Percentiles rank a stretch among this genome's conserved stretches.
phyloP scores from a whole-genome alignment of 495 filamentous ascomycete genomes.

The Talaromyces borbonicus region DNA sequence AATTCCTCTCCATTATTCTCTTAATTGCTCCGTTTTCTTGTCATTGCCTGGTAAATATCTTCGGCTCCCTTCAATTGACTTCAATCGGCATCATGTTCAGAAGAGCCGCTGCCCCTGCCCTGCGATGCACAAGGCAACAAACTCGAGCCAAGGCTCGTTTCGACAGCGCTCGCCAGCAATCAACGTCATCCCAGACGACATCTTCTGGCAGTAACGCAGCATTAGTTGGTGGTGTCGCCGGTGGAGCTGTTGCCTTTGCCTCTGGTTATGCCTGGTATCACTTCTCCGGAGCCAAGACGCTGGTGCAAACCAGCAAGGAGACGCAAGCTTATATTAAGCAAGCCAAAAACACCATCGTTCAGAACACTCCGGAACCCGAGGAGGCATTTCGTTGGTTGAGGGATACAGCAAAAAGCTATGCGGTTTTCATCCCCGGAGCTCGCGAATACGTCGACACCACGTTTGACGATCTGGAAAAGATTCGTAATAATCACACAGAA shows the following conservation, averaged over 20 bases:
- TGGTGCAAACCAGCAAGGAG: conserved; percentile 38
- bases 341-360: conserved; percentile 38
- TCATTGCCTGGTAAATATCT: too few species aligned
- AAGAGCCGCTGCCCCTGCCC: conserved; percentile 18
- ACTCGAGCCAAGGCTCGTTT: conserved; percentile 8
- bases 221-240: conserved; percentile 34
- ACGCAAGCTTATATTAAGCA: conserved; percentile 43
- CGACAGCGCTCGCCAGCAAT: conserved; percentile 31
- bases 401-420: conserved; percentile 49
- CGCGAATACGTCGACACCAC: conserved; percentile 46
- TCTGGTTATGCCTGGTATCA: conserved; percentile 45
- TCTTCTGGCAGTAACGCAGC: conserved; percentile 17
- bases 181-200: conserved; percentile 22
- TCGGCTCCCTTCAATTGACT: not conserved
- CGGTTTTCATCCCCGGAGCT: conserved; percentile 57
- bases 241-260: conserved; percentile 39
- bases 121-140: conserved; percentile 10
- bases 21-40: too few species aligned
- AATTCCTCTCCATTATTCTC: too few species aligned
- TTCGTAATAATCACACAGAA: conserved; percentile 46
- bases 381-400: conserved; percentile 48
- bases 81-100: not conserved
- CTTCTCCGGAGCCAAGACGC: conserved; percentile 47
- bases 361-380: conserved; percentile 47
- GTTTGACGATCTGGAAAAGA: conserved; percentile 53